These are phyloP conservation scores for Murraya koenigii DNA, from an alignment of 345 rosid genomes.

Conservation along the genomic window DNA sequence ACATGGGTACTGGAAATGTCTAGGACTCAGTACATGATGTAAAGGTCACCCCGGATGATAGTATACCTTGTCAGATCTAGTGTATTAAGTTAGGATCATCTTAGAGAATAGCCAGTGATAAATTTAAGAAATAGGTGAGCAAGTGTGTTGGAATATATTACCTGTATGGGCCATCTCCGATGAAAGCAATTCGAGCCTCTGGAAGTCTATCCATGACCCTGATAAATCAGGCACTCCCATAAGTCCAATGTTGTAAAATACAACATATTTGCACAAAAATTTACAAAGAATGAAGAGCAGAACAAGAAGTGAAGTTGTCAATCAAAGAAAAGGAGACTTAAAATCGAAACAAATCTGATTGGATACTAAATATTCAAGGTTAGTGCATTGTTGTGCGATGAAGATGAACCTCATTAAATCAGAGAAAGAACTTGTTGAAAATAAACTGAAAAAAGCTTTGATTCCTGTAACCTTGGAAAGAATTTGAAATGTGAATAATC, in stretches of 20 bases:
- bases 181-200: conserved; percentile 78
- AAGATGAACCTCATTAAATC: not conserved
- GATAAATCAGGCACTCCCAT: conserved; percentile 25
- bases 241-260: conserved; percentile 6
- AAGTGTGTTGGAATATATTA: conserved; percentile 18
- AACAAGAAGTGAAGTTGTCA: not conserved
- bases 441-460: not conserved
- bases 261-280: not conserved
- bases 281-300: not conserved
- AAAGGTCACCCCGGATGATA: not conserved
- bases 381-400: not conserved
- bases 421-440: not conserved
- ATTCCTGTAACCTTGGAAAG: not conserved
- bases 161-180: conserved; percentile 98
- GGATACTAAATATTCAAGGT: not conserved
- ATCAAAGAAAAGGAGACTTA: not conserved
- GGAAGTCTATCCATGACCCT: conserved; percentile 96
- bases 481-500: not conserved
- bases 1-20: not conserved
- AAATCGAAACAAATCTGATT: not conserved
- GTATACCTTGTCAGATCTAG: not conserved
- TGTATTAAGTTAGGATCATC: not conserved
- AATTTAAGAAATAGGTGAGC: not conserved
- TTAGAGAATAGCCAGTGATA: not conserved
- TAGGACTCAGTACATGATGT: not conserved